phyloP scores from a whole-genome alignment of 768 basidiomycete species.

The Hydnomerulius pinastri region DNA sequence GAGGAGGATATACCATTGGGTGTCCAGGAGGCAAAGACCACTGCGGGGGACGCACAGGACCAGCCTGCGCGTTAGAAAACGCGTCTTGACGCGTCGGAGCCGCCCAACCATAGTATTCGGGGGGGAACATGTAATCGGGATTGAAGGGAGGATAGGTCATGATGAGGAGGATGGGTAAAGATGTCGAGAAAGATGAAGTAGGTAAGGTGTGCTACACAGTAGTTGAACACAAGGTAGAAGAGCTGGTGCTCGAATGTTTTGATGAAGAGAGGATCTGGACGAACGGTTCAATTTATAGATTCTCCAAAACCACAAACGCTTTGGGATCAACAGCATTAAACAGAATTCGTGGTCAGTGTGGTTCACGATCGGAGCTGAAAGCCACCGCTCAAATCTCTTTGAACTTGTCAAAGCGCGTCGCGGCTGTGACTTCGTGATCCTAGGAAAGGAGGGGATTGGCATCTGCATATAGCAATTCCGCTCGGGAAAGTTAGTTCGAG shows the following conservation, averaged over 20 bases:
- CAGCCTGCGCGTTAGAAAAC: not conserved
- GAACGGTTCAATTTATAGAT: not conserved
- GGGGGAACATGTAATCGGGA: not conserved
- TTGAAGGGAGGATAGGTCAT: not conserved
- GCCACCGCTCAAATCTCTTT: not conserved
- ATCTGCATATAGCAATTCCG: not conserved
- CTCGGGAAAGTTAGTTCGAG: not conserved
- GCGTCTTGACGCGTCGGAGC: not conserved
- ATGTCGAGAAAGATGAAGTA: not conserved
- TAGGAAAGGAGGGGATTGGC: not conserved
- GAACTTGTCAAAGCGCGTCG: not conserved
- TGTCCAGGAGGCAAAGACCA: too few relatives aligned
- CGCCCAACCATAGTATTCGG: not conserved
- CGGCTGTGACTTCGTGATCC: not conserved
- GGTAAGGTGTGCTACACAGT: not conserved
- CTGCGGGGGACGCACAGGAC: not conserved
- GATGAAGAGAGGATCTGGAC: not conserved
- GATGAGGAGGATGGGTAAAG: not conserved
- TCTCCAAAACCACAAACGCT: not conserved
- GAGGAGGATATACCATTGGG: too few relatives aligned
- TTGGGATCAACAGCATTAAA: not conserved
- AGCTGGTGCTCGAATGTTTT: not conserved
- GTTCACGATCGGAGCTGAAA: not conserved
- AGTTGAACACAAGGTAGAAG: not conserved
- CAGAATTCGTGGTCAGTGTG: not conserved